A percentile compares a stretch with the other conserved stretches of the same genome.
Conservation (phyloP, 768 basidiomycete species). For the Symmetrospora coprosmae region DNA sequence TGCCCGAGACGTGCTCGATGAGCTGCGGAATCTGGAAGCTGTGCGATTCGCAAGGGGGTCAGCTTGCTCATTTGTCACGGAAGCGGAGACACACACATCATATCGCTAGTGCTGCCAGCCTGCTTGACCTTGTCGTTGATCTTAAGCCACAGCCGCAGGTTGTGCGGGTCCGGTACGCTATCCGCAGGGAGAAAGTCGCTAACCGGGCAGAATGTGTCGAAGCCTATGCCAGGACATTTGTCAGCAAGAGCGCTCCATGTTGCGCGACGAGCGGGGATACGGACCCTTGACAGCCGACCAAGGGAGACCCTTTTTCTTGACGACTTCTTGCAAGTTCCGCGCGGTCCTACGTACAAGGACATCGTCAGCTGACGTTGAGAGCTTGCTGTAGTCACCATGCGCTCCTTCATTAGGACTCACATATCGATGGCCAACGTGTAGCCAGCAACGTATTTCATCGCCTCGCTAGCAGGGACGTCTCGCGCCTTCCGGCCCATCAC, state of each 20-base stretch:
- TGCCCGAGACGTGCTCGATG: conserved; percentile 79
- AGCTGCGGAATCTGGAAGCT: conserved; percentile 61
- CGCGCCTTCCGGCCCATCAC: conserved; percentile 78
- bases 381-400: not conserved
- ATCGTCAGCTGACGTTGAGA: not conserved
- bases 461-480: conserved; percentile 59
- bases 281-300: conserved; percentile 74
- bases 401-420: conserved; percentile 39
- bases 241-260: not conserved
- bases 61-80: not conserved
- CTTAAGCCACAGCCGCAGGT: conserved; percentile 55
- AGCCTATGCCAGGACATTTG: conserved; percentile 43
- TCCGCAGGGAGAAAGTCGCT: conserved; percentile 71
- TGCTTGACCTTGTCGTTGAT: conserved; percentile 75
- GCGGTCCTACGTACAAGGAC: conserved; percentile 42
- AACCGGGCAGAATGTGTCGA: conserved; percentile 67
- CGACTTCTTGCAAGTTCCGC: conserved; percentile 81
- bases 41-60: no score
- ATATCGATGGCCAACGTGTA: conserved; percentile 43
- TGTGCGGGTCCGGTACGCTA: conserved; percentile 54
- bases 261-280: no score
- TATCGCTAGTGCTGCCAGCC: conserved; percentile 66
- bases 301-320: conserved; percentile 84
- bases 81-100: conserved; percentile 48
- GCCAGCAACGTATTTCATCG: conserved; percentile 69